A percentile compares a stretch with the other conserved stretches of the same genome.
Conservation (phyloP, 441 rosid genomes). For the Populus hybrid region DNA sequence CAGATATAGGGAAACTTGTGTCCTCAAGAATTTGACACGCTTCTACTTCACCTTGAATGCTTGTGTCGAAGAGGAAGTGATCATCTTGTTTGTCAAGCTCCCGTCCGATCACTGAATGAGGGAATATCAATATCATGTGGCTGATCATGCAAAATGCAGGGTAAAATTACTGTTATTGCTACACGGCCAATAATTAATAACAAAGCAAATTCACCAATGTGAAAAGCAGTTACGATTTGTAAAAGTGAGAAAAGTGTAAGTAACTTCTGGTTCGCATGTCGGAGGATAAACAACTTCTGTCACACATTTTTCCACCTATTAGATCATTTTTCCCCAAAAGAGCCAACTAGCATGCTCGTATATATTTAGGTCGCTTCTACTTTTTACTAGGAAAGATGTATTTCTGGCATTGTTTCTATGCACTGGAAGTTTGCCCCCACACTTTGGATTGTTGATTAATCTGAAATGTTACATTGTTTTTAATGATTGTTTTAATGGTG, state of each 20-base stretch:
- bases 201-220: neutral
- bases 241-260: neutral
- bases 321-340: too few relatives aligned
- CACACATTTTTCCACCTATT: too few relatives aligned
- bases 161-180: neutral
- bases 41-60: too few relatives aligned
- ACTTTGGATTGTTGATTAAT: neutral
- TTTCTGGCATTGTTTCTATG: neutral
- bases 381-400: neutral
- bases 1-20: too few relatives aligned
- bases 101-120: constrained; percentile 16
- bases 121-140: constrained; percentile 12
- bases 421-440: neutral
- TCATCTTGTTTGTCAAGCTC: constrained; percentile 4
- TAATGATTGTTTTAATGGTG: constrained; percentile 6
- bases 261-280: too few relatives aligned
- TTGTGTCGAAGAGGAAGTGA: too few relatives aligned
- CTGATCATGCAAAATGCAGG: neutral
- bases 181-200: neutral
- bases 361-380: too few relatives aligned
- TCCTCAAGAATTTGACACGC: too few relatives aligned
- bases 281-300: too few relatives aligned
- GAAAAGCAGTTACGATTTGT: neutral
- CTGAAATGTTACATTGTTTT: neutral
- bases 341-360: too few relatives aligned